phyloP scores from a whole-genome alignment of 108 stramenopile species.

The Conticribra weissflogii region DNA sequence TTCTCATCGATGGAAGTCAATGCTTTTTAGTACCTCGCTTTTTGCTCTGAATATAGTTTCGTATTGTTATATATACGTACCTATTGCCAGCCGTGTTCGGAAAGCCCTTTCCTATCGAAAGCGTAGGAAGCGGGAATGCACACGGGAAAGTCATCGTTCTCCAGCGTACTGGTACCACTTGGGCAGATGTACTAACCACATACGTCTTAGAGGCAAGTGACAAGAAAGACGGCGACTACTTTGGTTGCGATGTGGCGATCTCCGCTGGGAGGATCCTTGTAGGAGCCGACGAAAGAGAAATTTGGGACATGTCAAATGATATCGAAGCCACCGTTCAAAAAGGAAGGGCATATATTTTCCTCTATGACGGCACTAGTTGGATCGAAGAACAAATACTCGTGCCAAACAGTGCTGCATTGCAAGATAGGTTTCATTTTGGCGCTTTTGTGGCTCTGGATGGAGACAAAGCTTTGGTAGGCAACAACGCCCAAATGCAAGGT shows the following conservation, averaged over 20 bases:
- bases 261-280: conserved; percentile 3
- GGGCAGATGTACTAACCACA: neutral
- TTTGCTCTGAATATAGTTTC: neutral
- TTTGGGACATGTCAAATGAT: neutral
- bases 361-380: neutral
- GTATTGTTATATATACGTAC: neutral
- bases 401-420: too few relatives aligned
- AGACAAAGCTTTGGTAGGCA: conserved; percentile 10
- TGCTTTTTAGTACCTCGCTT: too few relatives aligned
- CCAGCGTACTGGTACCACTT: neutral
- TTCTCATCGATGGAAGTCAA: too few relatives aligned
- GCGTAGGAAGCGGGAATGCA: neutral
- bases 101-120: neutral
- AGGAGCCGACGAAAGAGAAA: neutral
- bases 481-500: neutral
- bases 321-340: neutral
- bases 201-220: conserved; percentile 1
- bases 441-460: conserved; percentile 12
- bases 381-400: neutral
- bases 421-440: too few relatives aligned
- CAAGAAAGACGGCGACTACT: conserved; percentile 9
- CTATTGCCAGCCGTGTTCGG: neutral
- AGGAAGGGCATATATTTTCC: conserved; percentile 9
- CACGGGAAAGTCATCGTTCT: conserved; percentile 5
- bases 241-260: too few relatives aligned